Percentiles rank a stretch among this genome's conserved stretches.
Evolutionary conservation across 2,329 filamentous ascomycete species (phyloP).

Genomic region (Golovinomyces cichoracearum): DNA sequence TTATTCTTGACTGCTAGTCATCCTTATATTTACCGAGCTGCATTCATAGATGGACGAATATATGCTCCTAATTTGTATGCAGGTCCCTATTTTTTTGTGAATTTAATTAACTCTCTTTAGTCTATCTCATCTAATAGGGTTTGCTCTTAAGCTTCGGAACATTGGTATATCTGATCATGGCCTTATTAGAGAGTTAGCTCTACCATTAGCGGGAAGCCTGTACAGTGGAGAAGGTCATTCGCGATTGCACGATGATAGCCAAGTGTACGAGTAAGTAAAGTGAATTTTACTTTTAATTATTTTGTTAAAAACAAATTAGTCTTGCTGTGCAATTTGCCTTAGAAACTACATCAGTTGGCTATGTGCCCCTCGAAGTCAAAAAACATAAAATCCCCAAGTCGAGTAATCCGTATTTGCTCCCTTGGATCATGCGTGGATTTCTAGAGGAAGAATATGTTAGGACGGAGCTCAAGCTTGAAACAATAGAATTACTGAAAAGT

Average conservation of each 20-base stretch:
- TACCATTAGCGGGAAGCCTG: constrained; percentile 67
- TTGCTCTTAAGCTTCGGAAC: constrained; percentile 80
- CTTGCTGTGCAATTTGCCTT: constrained; percentile 47
- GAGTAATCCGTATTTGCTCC: constrained; percentile 68
- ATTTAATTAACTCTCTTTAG: constrained; percentile 14
- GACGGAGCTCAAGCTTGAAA: constrained; percentile 52
- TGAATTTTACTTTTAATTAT: background rate
- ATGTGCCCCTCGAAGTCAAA: constrained; percentile 24
- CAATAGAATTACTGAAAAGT: constrained; percentile 50
- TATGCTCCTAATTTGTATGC: constrained; percentile 69
- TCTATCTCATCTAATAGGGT: constrained; percentile 74
- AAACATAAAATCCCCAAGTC: constrained; percentile 23
- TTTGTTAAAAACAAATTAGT: constrained; percentile 15
- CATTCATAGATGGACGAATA: constrained; percentile 78
- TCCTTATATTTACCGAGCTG: constrained; percentile 83
- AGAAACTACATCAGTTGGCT: constrained; percentile 35
- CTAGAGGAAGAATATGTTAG: constrained; percentile 80
- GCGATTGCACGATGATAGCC: constrained; percentile 67
- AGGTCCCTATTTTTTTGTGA: background rate
- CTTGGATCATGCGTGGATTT: constrained; percentile 85
- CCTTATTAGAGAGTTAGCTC: constrained; percentile 67
- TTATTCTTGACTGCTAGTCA: constrained; percentile 66
- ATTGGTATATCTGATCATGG: constrained; percentile 82
- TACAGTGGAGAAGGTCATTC: constrained; percentile 87
- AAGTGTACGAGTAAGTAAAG: constrained; percentile 47